Base-by-base conservation (phyloP, 306 rosid genomes). In the Pachyrhizus erosus region DNA sequence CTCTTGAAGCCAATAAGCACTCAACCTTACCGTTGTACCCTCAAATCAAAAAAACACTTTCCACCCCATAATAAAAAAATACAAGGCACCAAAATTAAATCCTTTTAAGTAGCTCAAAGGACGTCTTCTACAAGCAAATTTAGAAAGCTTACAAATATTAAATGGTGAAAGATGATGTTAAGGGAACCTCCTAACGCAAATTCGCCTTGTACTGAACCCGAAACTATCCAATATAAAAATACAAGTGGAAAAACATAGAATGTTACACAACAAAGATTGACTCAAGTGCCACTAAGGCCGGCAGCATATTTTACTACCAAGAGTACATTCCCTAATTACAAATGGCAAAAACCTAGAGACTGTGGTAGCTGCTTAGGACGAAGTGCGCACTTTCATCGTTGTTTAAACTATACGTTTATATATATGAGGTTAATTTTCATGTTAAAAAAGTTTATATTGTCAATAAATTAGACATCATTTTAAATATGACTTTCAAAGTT, bases 241-340 rank as follows among this genome's bases (percentile, higher is more conserved):
- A 5, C 12, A 20, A 46, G 2, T 6, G 39, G 39, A 37, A 11
- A 17, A 54, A 11, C 20, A 71, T 1, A 65, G 7, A 66, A 37
- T 21, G 9, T 15, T 17, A 24, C 6, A 39, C 71, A 70, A 80
- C 70, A 70, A 60, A 80, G 23, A 54, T 54, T 79, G 70, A 55
- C 71, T 43, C 33, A 43, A 9, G 78, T 17, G 24, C 29, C 65
- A 6, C 65, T 67, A 23, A 42, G 83, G 85, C 34, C 85, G 88
- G 88, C 88, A 70, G 65, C 76, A 81, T 70, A 81, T 75, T 76
- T 43, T 67, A 9, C 17, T 33, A 60, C 57, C 10, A 21, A 69
- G 21, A 26, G 5, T 24, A n/a, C 33, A 52, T 37, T 71, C 79
- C 42, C 49, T 42, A 14, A 15, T 75, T 46, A 79, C 84, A 84